phyloP scores from a whole-genome alignment of 805 yeast species.

The Kazachstania kunashirensis region DNA sequence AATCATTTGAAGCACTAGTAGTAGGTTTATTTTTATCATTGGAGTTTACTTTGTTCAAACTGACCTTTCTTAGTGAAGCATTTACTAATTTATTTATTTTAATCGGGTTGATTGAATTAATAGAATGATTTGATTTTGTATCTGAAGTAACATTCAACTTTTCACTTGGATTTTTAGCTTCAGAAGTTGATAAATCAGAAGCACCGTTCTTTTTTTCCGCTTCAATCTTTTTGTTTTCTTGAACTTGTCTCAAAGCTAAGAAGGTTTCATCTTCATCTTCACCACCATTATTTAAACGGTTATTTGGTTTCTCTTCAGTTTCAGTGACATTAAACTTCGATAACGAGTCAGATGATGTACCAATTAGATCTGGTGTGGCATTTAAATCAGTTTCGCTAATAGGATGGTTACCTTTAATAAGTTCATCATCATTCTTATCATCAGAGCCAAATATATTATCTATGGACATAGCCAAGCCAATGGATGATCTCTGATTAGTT shows the following conservation, averaged over 20 bases:
- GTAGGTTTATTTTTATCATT: not conserved
- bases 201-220: not conserved
- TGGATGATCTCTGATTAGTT: constrained; percentile 1
- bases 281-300: not conserved
- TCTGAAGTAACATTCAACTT: not conserved
- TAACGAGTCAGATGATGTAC: not conserved
- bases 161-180: no score
- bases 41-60: constrained; percentile 1
- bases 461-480: constrained; percentile 10
- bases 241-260: constrained; percentile 14
- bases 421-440: constrained; percentile 13
- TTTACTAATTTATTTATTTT: constrained; percentile 2
- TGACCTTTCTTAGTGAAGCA: constrained; percentile 1
- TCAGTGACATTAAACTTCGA: constrained; percentile 2
- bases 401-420: constrained; percentile 19
- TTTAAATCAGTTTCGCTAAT: not conserved
- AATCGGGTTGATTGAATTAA: constrained; percentile 1
- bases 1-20: not conserved
- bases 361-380: not conserved
- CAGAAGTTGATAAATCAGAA: not conserved
- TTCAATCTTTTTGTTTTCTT: constrained; percentile 3
- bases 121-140: not conserved
- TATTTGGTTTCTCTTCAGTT: constrained; percentile 2
- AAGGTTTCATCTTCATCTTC: constrained; percentile 17
- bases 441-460: constrained; percentile 24